phyloP scores from a whole-genome alignment of 805 yeast genomes.

The Yamadazyma takamatsuzukensis region DNA sequence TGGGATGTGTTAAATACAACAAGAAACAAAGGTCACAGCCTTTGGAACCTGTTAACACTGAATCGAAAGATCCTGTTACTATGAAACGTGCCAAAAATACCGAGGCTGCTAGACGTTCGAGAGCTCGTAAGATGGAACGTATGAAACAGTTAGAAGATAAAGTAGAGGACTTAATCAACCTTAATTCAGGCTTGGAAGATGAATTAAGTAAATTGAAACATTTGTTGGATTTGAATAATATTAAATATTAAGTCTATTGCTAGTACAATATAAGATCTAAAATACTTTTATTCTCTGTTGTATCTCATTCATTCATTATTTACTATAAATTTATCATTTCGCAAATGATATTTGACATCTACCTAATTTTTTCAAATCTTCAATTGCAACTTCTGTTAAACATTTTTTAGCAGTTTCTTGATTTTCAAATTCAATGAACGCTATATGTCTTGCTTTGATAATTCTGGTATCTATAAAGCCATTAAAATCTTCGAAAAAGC shows the following conservation, averaged over 20 bases:
- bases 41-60: conserved; percentile 60
- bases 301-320: background rate
- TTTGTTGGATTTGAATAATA: conserved; percentile 33
- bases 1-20: conserved; percentile 73
- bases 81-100: conserved; percentile 93
- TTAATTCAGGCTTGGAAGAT: conserved; percentile 55
- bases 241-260: conserved; percentile 10
- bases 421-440: conserved; percentile 73
- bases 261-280: conserved; percentile 1
- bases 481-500: conserved; percentile 43
- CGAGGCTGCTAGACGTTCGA: conserved; percentile 94
- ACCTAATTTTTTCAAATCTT: conserved; percentile 1
- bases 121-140: conserved; percentile 89
- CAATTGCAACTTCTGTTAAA: conserved; percentile 10
- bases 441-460: conserved; percentile 65
- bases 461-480: conserved; percentile 69
- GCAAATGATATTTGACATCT: conserved; percentile 7
- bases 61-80: conserved; percentile 63
- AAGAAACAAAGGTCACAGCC: conserved; percentile 75
- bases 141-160: conserved; percentile 77
- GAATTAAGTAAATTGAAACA: conserved; percentile 63
- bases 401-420: conserved; percentile 47
- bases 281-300: background rate
- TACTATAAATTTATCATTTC: conserved; percentile 2
- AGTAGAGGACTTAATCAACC: conserved; percentile 60